A percentile compares a stretch with the other conserved stretches of the same genome.
phyloP scores from a whole-genome alignment of 352 stramenopile species.

The Phytophthora hibernalis region DNA sequence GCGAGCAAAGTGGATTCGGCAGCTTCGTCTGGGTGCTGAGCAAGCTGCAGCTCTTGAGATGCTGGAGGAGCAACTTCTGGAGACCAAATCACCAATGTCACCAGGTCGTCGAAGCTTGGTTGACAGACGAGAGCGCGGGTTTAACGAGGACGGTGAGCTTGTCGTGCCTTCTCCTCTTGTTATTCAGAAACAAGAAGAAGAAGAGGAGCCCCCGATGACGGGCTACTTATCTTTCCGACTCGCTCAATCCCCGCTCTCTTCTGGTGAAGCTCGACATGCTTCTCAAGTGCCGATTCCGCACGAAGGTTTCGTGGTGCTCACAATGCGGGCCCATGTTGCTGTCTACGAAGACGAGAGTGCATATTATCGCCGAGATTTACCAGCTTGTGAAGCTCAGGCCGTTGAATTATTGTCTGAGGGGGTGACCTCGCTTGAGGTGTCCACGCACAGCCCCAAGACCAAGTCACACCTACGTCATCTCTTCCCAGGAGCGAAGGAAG shows the following conservation, averaged over 20 bases:
- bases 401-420: conserved; percentile 42
- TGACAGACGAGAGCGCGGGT: conserved; percentile 19
- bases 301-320: conserved; percentile 48
- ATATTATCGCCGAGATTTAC: conserved; percentile 36
- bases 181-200: conserved; percentile 5
- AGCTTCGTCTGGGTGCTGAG: conserved; percentile 61
- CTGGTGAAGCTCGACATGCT: conserved; percentile 17
- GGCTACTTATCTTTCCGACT: conserved; percentile 38
- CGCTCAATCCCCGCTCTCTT: conserved; percentile 14
- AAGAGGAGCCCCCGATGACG: conserved; percentile 35
- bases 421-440: conserved; percentile 14
- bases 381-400: conserved; percentile 37
- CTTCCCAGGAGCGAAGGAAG: conserved; percentile 26
- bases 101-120: conserved; percentile 32
- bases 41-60: conserved; percentile 60
- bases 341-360: conserved; percentile 60
- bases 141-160: conserved; percentile 10
- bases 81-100: conserved; percentile 38
- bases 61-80: conserved; percentile 56
- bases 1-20: conserved; percentile 71
- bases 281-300: conserved; percentile 25
- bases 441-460: conserved; percentile 28
- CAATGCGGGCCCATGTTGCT: conserved; percentile 34
- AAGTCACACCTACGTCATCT: conserved; percentile 29
- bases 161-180: neutral